Evolutionary conservation across 345 rosid species (phyloP).

Genomic region (Anastatica hierochuntica): DNA sequence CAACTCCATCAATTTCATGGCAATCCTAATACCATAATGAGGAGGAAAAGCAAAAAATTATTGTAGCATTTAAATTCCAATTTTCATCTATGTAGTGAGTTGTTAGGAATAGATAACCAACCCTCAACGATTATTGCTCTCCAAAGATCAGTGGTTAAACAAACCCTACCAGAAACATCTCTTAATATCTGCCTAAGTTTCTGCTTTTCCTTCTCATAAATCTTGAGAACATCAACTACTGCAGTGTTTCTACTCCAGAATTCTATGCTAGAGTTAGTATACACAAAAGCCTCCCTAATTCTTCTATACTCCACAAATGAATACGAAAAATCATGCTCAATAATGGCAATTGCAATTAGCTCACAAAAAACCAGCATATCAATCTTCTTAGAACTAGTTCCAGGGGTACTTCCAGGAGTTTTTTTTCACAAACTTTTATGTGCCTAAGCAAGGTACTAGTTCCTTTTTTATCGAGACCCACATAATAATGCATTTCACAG

Average conservation of each 20-base stretch:
- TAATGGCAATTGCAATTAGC: background rate
- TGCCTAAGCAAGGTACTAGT: background rate
- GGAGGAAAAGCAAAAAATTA: background rate
- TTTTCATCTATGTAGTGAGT: background rate
- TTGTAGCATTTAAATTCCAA: background rate
- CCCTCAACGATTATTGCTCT: background rate
- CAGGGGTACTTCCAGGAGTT: background rate
- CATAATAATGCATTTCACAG: too few relatives aligned
- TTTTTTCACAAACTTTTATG: background rate
- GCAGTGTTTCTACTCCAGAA: background rate
- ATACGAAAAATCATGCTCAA: background rate
- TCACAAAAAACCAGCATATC: background rate
- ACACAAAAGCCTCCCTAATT: background rate
- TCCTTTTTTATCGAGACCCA: background rate
- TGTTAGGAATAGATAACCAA: background rate
- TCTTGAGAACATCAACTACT: background rate
- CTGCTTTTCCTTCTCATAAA: background rate
- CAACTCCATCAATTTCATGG: background rate
- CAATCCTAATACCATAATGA: background rate
- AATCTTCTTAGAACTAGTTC: too few relatives aligned
- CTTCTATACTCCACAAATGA: background rate
- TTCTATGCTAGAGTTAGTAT: background rate
- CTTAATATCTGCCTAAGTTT: background rate
- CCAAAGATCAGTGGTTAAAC: background rate
- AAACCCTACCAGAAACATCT: background rate